Evolutionary conservation across 345 rosid genomes (phyloP).

Genomic region (Ceriops tagal): DNA sequence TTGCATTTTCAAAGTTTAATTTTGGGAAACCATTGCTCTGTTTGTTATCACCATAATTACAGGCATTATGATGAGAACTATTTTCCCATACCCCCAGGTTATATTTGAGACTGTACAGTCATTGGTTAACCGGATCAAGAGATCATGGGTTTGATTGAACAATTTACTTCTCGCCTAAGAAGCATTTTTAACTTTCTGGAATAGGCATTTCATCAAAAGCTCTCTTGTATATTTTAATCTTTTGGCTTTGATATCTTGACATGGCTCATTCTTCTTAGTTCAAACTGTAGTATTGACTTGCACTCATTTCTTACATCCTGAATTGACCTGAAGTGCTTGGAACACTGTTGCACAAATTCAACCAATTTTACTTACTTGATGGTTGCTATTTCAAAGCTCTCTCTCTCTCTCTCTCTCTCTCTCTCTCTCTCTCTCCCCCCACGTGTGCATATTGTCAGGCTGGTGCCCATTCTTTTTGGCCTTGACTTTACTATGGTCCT

Average conservation of each 20-base stretch:
- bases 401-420: too few species aligned
- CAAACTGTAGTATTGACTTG: too few species aligned
- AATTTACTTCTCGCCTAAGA: not conserved
- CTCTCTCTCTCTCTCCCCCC: too few species aligned
- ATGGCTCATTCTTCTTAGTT: too few species aligned
- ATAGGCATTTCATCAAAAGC: not conserved
- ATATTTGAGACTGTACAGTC: not conserved
- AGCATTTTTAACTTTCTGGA: not conserved
- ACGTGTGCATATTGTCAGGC: too few species aligned
- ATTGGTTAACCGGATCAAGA: not conserved
- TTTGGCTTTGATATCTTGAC: not conserved
- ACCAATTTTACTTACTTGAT: too few species aligned
- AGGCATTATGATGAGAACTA: not conserved
- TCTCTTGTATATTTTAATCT: not conserved
- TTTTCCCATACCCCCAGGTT: not conserved
- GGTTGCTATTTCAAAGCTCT: too few species aligned
- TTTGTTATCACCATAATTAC: not conserved
- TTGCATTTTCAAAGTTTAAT: constrained; percentile 1
- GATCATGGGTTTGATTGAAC: not conserved
- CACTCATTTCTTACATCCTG: too few species aligned
- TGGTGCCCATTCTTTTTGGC: too few species aligned
- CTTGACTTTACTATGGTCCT: too few species aligned
- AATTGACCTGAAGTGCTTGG: too few species aligned
- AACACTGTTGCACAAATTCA: too few species aligned
- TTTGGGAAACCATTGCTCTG: not conserved